Conservation (phyloP, 805 yeast species). For the Cyberlindnera sargentensis region DNA sequence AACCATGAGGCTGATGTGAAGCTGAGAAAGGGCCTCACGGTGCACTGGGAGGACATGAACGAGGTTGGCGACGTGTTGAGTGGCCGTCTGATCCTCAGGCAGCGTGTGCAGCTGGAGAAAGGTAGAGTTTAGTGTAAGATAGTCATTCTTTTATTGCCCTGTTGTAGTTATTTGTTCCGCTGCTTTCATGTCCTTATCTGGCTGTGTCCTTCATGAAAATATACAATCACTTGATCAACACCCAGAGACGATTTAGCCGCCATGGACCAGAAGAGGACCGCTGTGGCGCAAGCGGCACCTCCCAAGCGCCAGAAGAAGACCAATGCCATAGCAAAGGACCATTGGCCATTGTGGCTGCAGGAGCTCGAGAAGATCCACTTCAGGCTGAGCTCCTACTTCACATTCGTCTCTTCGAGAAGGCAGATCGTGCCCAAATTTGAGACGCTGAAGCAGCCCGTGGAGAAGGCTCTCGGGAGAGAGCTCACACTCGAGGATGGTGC, state of each 20-base stretch:
- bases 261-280: too few species aligned
- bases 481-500: slow-evolving; percentile 54
- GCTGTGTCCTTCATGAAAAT: too few species aligned
- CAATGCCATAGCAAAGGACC: slow-evolving; percentile 2
- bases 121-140: too few species aligned
- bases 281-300: too few species aligned
- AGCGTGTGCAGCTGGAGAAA: too few species aligned
- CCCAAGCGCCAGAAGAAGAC: slow-evolving; percentile 1
- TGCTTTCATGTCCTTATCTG: too few species aligned
- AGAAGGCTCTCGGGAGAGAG: slow-evolving; percentile 38
- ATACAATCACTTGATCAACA: too few species aligned
- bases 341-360: slow-evolving; percentile 27
- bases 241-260: too few species aligned
- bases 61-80: slow-evolving; percentile 62
- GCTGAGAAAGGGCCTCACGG: slow-evolving; percentile 56
- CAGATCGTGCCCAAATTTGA: slow-evolving; percentile 54
- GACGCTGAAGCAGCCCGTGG: slow-evolving; percentile 44
- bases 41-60: slow-evolving; percentile 63
- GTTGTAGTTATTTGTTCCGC: too few species aligned
- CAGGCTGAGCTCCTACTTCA: slow-evolving; percentile 51
- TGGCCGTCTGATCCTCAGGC: slow-evolving; percentile 54
- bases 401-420: slow-evolving; percentile 54
- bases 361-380: slow-evolving; percentile 43
- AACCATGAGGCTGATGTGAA: slow-evolving; percentile 50
- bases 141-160: too few species aligned